Conservation (phyloP, 2,329 filamentous ascomycete genomes). For the Pestalotiopsis sp. region DNA sequence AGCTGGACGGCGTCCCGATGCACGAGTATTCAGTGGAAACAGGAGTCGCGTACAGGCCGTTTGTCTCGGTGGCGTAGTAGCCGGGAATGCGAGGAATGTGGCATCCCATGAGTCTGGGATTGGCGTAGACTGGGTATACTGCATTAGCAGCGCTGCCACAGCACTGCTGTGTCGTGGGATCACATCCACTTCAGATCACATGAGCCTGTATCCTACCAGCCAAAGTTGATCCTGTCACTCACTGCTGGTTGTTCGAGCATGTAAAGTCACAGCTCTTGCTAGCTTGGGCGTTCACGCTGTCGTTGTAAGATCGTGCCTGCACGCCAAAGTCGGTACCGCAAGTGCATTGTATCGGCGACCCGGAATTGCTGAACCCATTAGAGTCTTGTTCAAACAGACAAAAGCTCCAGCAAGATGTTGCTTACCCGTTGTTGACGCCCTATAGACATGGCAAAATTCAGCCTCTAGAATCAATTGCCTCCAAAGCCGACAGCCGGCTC, state of each 20-base stretch:
- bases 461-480: background rate
- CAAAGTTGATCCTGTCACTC: background rate
- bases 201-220: background rate
- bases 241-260: background rate
- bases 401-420: no score
- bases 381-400: no score
- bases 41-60: background rate
- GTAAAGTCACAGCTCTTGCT: background rate
- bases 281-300: background rate
- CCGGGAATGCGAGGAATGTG: slow-evolving; percentile 6
- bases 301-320: background rate
- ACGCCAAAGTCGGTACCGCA: slow-evolving; percentile 4
- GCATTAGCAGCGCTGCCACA: background rate
- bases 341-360: background rate
- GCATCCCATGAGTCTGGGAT: slow-evolving; percentile 6
- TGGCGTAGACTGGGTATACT: slow-evolving; percentile 3
- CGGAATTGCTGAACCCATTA: background rate
- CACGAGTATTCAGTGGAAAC: background rate
- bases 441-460: background rate
- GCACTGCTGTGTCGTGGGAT: background rate
- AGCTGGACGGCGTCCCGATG: background rate
- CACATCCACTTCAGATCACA: background rate
- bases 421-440: background rate
- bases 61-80: background rate
- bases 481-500: no score